Conservation (phyloP, 208 protist genomes). For the Naegleria gruberi region DNA sequence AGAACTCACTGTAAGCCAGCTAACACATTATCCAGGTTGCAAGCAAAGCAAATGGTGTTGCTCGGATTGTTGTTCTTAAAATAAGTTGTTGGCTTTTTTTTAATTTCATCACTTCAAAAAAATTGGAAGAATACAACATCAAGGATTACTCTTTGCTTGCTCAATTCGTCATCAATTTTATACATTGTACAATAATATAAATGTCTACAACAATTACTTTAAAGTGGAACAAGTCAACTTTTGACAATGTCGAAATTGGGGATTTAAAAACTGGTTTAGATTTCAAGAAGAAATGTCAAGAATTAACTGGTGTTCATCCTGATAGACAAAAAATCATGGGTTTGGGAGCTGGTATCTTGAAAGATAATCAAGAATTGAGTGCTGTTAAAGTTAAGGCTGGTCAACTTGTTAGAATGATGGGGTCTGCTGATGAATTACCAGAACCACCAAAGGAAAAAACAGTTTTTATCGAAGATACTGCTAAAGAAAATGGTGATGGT, state of each 20-base stretch:
- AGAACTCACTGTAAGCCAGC: no score
- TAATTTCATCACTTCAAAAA: no score
- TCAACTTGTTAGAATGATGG: conserved; percentile 19
- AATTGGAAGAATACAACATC: no score
- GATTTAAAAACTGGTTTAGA: conserved; percentile 33
- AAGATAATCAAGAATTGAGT: conserved; percentile 6
- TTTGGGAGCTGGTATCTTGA: conserved; percentile 23
- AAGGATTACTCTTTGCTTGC: no score
- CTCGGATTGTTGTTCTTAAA: no score
- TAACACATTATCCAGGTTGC: no score
- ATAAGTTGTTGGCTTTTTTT: no score
- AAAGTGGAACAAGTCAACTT: conserved; percentile 64
- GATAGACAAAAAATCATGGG: conserved; percentile 74
- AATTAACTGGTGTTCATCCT: conserved; percentile 53
- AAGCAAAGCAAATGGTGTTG: no score
- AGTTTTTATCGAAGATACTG: conserved; percentile 27
- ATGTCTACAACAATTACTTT: no score
- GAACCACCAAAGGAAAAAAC: conserved; percentile 12
- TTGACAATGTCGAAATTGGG: conserved; percentile 51
- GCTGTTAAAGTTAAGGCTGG: not conserved
- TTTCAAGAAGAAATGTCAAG: conserved; percentile 52
- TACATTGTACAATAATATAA: no score
- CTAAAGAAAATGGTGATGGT: not conserved
- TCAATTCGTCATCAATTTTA: no score
- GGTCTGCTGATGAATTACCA: conserved; percentile 16